A percentile compares a stretch with the other conserved stretches of the same genome.
These are phyloP conservation scores for Raphidocelis subcapitata DNA, from an alignment of 139 green algal genomes.

Conservation along the genomic window DNA sequence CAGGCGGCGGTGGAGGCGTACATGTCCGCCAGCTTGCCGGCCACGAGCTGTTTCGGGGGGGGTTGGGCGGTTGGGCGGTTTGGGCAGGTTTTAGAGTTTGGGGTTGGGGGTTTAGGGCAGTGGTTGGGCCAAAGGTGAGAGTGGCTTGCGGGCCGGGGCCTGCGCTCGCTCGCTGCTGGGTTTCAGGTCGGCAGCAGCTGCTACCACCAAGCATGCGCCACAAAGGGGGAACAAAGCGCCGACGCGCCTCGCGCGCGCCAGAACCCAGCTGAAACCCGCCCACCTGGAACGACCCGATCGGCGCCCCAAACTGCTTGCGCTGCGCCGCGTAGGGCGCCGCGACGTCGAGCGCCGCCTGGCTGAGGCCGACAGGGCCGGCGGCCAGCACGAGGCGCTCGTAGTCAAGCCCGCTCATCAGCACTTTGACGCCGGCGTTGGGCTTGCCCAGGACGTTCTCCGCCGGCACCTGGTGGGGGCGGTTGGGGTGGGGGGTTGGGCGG, in stretches of 20 bases:
- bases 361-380: slow-evolving; percentile 82
- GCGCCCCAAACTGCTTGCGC: slow-evolving; percentile 84
- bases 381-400: slow-evolving; percentile 91
- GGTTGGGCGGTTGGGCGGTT: no score
- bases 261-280: neutral
- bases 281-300: slow-evolving; percentile 90
- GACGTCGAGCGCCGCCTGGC: slow-evolving; percentile 71
- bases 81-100: no score
- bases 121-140: no score
- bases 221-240: neutral
- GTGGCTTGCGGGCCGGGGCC: no score
- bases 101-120: no score
- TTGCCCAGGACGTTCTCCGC: slow-evolving; percentile 85
- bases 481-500: neutral
- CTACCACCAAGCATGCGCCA: neutral
- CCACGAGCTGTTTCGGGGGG: slow-evolving; percentile 68
- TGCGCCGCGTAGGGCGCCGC: slow-evolving; percentile 82
- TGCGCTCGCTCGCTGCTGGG: no score
- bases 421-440: slow-evolving; percentile 78
- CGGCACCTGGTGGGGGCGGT: slow-evolving; percentile 56
- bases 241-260: no score
- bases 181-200: neutral
- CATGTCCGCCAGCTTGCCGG: slow-evolving; percentile 96
- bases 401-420: slow-evolving; percentile 90
- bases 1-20: slow-evolving; percentile 63